Evolutionary conservation across 2,329 filamentous ascomycete genomes (phyloP), one percentile per base, ranked within the genome.

Genomic region (Fusarium veterinarium): DNA sequence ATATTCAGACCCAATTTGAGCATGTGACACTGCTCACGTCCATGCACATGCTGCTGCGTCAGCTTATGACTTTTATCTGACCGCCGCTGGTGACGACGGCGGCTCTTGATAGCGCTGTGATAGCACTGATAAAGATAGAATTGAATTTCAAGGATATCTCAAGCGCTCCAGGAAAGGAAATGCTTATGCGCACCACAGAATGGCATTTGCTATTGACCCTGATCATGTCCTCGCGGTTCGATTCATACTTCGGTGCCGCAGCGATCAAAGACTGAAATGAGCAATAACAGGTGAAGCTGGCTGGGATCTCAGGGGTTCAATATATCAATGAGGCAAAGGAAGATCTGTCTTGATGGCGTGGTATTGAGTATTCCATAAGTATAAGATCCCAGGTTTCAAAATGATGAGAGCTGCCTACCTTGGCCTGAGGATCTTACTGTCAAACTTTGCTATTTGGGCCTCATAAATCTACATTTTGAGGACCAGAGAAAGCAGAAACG

Each of bases 261-360:
- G 3, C 3, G 7, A 5, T 33, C 7, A 3, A 8, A 7, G 4
- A 1, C 12, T 16, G 1, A 17, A 23, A 31, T 2, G 5, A 12
- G 10, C 20, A 6, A 5, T 2, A 20, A 48, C 5, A 9, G 3
- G 8, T 23, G 3, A 31, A n/a, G 20, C 20, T 9, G 10, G 0
- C 20, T 9, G 10, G 0, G 3, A 23, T 17, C 10, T 3, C 9
- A 16, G 4, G 6, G 1, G 4, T 17, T 5, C 20, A 7, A 13
- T 3, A 4, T 1, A 17, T 4, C 6, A 2, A 13, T 5, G 31
- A 31, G 31, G 9, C 0, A 31, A 31, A 8, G 3, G 7, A 4
- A 6, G 6, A 5, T 12, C 3, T 17, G 10, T 6, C 7, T 4
- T 17, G 20, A n/a, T 23, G 3, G 25, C 6, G 19, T 20, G 8